These are phyloP conservation scores for Heliamphora pulchella DNA, from an alignment of 179 eudicot species.

Conservation along the genomic window DNA sequence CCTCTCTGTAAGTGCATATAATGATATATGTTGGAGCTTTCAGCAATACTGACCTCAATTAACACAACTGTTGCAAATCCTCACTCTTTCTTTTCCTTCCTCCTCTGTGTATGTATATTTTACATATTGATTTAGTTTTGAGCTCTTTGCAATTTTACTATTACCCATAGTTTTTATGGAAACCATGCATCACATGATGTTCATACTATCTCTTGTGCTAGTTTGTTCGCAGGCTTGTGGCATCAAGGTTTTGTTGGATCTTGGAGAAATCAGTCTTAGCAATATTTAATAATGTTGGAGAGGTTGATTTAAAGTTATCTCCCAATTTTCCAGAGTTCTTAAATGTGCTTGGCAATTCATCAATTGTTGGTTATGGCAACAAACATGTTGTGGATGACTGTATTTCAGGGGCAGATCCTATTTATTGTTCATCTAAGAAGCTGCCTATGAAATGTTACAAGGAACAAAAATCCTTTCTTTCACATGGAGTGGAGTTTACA, in stretches of 20 bases:
- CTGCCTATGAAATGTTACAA: slow-evolving; percentile 18
- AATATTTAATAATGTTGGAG: slow-evolving; percentile 32
- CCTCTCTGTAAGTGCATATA: neutral
- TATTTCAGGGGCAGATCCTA: slow-evolving; percentile 16
- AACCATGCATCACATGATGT: slow-evolving; percentile 9
- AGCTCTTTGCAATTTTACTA: slow-evolving; percentile 4
- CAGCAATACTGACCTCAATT: neutral
- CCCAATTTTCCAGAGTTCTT: slow-evolving; percentile 59
- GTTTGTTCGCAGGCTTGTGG: slow-evolving; percentile 80
- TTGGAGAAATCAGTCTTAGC: slow-evolving; percentile 44
- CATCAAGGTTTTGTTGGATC: slow-evolving; percentile 46
- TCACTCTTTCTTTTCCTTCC: neutral
- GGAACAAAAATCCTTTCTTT: slow-evolving; percentile 24
- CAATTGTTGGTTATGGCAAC: slow-evolving; percentile 23
- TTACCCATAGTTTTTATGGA: neutral
- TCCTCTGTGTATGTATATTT: neutral
- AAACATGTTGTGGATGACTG: slow-evolving; percentile 17
- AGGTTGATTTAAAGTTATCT: slow-evolving; percentile 35
- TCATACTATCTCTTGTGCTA: slow-evolving; percentile 38
- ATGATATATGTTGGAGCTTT: neutral
- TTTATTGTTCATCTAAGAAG: slow-evolving; percentile 15
- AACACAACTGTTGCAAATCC: neutral
- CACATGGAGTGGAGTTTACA: slow-evolving; percentile 25
- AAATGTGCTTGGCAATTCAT: slow-evolving; percentile 29
- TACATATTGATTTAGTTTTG: neutral